Percentiles rank a stretch among this genome's conserved stretches.
phyloP scores from a whole-genome alignment of 805 yeast species.

The Saccharomycopsis sp. region DNA sequence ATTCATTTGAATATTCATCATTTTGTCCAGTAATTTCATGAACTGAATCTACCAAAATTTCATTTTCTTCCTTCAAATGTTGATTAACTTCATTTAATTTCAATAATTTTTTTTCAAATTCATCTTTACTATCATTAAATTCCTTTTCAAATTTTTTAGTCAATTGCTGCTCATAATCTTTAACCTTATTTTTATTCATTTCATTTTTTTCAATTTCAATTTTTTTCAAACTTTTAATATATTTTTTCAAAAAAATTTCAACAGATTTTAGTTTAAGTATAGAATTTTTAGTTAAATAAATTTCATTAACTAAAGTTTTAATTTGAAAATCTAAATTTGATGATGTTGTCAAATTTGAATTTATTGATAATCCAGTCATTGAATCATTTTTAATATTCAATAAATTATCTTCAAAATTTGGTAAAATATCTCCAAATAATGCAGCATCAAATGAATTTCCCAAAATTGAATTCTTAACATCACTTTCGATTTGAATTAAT shows the following conservation, averaged over 20 bases:
- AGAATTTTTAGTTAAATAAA: conserved; percentile 54
- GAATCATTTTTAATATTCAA: conserved; percentile 41
- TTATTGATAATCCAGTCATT: conserved; percentile 49
- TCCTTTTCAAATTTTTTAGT: conserved; percentile 16
- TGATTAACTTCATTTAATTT: conserved; percentile 10
- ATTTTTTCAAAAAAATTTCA: conserved; percentile 47
- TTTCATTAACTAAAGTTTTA: conserved; percentile 44
- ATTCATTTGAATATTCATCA: conserved; percentile 24
- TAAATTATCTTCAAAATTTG: conserved; percentile 43
- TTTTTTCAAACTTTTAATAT: conserved; percentile 27
- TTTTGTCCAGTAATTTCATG: conserved; percentile 23
- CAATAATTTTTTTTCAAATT: conserved; percentile 11
- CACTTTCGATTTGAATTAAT: conserved; percentile 24
- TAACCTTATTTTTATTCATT: conserved; percentile 18
- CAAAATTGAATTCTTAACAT: conserved; percentile 16
- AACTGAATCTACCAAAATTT: conserved; percentile 1
- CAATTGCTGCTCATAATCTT: conserved; percentile 20
- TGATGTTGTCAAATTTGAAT: conserved; percentile 52
- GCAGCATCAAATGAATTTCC: conserved; percentile 46
- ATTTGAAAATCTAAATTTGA: conserved; percentile 50
- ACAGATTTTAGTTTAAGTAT: conserved; percentile 48
- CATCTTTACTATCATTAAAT: conserved; percentile 12
- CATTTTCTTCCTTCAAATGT: conserved; percentile 10
- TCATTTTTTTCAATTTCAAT: conserved; percentile 21
- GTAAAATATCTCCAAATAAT: conserved; percentile 51